Conservation (phyloP, 768 basidiomycete genomes). For the Tylopilus sp. region DNA sequence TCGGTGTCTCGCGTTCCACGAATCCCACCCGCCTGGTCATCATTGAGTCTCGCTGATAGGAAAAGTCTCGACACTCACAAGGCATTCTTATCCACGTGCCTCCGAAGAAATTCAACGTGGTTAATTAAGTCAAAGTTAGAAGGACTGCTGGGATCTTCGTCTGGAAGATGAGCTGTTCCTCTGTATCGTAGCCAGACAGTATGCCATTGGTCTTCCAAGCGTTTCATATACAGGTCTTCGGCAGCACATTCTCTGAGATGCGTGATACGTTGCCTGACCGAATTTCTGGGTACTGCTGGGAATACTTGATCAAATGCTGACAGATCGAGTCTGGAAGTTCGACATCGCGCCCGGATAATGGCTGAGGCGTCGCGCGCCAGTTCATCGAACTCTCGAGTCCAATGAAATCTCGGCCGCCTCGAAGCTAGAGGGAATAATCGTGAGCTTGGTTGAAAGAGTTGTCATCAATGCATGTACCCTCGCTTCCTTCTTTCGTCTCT, state of each 20-base stretch:
- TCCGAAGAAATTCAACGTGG: constrained; percentile 80
- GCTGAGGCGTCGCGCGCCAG: constrained; percentile 80
- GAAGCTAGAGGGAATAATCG: constrained; percentile 10
- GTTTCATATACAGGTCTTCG: constrained; percentile 70
- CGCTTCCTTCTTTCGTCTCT: constrained; percentile 25
- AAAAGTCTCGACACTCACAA: constrained; percentile 53
- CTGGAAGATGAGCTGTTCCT: constrained; percentile 64
- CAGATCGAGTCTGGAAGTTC: constrained; percentile 63
- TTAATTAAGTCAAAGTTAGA: constrained; percentile 75
- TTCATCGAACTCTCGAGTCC: constrained; percentile 87
- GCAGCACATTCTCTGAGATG: constrained; percentile 60
- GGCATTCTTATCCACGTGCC: constrained; percentile 80
- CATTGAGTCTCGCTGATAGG: constrained; percentile 12
- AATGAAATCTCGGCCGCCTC: constrained; percentile 72
- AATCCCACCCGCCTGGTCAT: constrained; percentile 58
- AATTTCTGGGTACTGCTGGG: constrained; percentile 68
- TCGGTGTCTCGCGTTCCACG: constrained; percentile 40
- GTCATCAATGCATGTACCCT: constrained; percentile 24
- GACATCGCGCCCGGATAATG: constrained; percentile 78
- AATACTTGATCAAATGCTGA: constrained; percentile 76
- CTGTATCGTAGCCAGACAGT: constrained; percentile 71
- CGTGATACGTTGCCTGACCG: constrained; percentile 64
- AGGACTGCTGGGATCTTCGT: constrained; percentile 63
- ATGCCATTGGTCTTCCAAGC: constrained; percentile 81
- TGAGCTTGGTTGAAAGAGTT: constrained; percentile 1